Base-by-base conservation (phyloP, 2,329 filamentous ascomycete species). In the Fusarium phyllophilum region DNA sequence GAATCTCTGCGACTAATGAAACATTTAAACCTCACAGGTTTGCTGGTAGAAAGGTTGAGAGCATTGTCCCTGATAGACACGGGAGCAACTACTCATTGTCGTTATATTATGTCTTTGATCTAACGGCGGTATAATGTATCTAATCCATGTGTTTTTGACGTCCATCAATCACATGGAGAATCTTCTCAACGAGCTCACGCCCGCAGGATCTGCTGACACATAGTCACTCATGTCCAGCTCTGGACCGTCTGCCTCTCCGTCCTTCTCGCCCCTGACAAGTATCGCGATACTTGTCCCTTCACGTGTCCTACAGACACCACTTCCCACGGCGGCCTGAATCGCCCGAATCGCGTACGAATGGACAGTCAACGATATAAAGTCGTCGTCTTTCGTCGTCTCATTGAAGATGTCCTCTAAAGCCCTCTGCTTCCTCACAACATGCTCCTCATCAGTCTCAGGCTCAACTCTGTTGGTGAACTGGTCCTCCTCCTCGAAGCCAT, bases 261-360 rank as follows among this genome's bases (percentile, higher is more conserved):
- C 64, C 56, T 54, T 79, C 66, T 81, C 77, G 2, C 79, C 88
- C 75, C 85, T 88, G 20, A 91, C 86, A 4, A 91, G 79, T 12
- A 91, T 80, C 0, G 89, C 89, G 36, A 91, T 85, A 22, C 88
- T 85, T 11, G 86, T 82, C 73, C 65, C 90, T 85, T 73, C 89
- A 85, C 71, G 82, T 75, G 74, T 90, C 79, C 62, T 78, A 75
- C 79, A 90, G 86, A 61, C 78, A 63, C 46, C 81, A 78, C 77
- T 88, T 79, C 65, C 84, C 80, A 69, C 88, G 72, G 54, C 88
- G 81, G 42, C 78, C 60, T 79, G 79, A 15, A 88, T 81, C 1
- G 83, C 83, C 18, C 78, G 75, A 31, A 88, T 86, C 8, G 87
- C 84, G 29, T 84, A 85, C 4, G 83, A 85, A 75, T 89, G 88